Conservation (phyloP, 192 early-diverging fungal genomes). For the Haplosporangium gracile region DNA sequence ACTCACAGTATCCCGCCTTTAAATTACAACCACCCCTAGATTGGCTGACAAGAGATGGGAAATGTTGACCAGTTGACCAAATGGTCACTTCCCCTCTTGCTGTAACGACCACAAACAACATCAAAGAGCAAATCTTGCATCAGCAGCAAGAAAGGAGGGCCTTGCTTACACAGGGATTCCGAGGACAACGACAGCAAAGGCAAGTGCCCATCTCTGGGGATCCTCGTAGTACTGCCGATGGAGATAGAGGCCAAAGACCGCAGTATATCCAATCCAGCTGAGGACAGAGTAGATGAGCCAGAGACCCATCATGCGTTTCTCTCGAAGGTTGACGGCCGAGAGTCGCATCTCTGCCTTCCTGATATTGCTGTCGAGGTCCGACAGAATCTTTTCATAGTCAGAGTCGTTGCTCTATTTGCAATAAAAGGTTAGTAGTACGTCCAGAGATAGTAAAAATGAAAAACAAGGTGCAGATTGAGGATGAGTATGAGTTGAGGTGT, state of each 20-base stretch:
- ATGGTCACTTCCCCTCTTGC: background rate
- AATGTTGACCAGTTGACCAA: constrained; percentile 3
- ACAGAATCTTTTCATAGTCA: constrained; percentile 67
- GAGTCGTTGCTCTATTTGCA: constrained; percentile 48
- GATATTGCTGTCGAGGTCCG: constrained; percentile 75
- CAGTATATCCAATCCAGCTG: constrained; percentile 66
- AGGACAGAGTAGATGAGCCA: constrained; percentile 73
- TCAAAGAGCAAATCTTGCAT: background rate
- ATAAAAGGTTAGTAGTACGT: background rate
- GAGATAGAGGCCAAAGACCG: constrained; percentile 64
- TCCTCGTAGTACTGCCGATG: constrained; percentile 57
- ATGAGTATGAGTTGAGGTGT: background rate
- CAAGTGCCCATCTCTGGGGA: constrained; percentile 61
- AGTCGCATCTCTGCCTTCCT: constrained; percentile 73
- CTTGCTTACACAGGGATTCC: constrained; percentile 57
- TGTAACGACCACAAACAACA: constrained; percentile 40
- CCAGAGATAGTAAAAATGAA: background rate
- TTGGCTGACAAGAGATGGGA: background rate
- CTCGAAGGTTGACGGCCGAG: constrained; percentile 74
- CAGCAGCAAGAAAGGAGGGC: constrained; percentile 1
- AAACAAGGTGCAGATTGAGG: background rate
- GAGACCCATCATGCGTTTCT: constrained; percentile 64
- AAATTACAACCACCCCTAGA: background rate
- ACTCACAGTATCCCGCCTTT: background rate
- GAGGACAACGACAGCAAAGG: constrained; percentile 59